phyloP scores from a whole-genome alignment of 1,284 basidiomycete genomes.

The Ganoderma lingzhi region DNA sequence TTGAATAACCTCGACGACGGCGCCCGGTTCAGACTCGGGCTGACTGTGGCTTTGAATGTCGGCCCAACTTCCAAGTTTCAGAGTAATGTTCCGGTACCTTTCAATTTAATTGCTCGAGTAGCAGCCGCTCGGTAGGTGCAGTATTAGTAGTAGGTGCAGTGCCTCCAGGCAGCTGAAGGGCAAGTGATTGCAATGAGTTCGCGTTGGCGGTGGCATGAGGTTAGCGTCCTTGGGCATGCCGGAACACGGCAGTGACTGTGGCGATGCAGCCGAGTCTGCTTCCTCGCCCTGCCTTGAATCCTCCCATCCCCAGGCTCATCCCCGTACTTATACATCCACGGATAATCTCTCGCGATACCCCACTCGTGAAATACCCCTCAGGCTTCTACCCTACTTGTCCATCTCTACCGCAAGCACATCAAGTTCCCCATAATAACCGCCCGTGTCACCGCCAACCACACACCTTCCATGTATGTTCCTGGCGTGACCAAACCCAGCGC shows the following conservation, averaged over 20 bases:
- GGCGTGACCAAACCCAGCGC: slow-evolving; percentile 36
- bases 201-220: background rate
- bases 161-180: no score
- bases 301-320: background rate
- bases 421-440: background rate
- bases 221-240: background rate
- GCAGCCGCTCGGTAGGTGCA: no score
- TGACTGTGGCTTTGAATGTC: no score
- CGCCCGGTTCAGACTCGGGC: no score
- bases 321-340: no score
- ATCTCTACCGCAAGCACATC: background rate
- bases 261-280: background rate
- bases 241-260: background rate
- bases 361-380: background rate
- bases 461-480: slow-evolving; percentile 43
- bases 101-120: no score
- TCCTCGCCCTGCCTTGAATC: background rate
- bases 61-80: no score
- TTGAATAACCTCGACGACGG: no score
- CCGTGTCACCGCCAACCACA: background rate
- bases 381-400: background rate
- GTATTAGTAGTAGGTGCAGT: no score
- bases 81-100: no score
- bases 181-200: background rate
- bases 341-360: background rate